Percentiles rank a stretch among this genome's conserved stretches.
Conservation (phyloP, 768 basidiomycete species). For the Tulasnella sp. region DNA sequence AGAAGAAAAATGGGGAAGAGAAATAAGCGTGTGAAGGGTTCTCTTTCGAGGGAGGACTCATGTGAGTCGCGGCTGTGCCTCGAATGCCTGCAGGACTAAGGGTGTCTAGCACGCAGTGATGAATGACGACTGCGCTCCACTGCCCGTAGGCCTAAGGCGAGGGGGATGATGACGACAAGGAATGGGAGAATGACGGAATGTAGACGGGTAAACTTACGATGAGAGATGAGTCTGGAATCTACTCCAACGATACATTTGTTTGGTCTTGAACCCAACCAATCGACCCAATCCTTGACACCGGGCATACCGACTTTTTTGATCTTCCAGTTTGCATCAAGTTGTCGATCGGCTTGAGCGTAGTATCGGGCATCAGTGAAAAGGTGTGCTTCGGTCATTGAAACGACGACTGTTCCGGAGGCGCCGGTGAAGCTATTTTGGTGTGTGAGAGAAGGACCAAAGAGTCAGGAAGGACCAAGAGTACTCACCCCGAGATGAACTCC, state of each 20-base stretch:
- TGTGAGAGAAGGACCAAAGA: no score
- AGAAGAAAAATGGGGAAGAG: background rate
- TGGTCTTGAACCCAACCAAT: constrained; percentile 15
- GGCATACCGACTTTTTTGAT: constrained; percentile 35
- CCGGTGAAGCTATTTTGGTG: constrained; percentile 38
- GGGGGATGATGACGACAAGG: no score
- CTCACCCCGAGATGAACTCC: constrained; percentile 50
- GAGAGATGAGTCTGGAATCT: constrained; percentile 72
- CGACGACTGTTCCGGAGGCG: constrained; percentile 58
- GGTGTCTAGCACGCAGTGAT: no score
- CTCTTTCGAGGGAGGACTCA: no score
- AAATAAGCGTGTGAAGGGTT: background rate
- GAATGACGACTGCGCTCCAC: no score
- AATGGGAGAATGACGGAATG: no score
- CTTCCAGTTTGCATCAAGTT: constrained; percentile 64
- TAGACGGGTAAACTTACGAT: constrained; percentile 24
- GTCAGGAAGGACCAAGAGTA: background rate
- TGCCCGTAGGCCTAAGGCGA: no score
- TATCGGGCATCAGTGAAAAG: constrained; percentile 78
- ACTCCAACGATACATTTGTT: constrained; percentile 46
- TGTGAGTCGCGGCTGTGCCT: no score
- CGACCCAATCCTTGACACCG: constrained; percentile 12
- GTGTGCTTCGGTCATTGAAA: constrained; percentile 54
- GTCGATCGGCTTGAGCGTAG: constrained; percentile 60
- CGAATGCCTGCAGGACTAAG: no score